These are phyloP conservation scores for Coccinonectria pachysandricola DNA, from an alignment of 2,329 filamentous ascomycete genomes.

Conservation along the genomic window DNA sequence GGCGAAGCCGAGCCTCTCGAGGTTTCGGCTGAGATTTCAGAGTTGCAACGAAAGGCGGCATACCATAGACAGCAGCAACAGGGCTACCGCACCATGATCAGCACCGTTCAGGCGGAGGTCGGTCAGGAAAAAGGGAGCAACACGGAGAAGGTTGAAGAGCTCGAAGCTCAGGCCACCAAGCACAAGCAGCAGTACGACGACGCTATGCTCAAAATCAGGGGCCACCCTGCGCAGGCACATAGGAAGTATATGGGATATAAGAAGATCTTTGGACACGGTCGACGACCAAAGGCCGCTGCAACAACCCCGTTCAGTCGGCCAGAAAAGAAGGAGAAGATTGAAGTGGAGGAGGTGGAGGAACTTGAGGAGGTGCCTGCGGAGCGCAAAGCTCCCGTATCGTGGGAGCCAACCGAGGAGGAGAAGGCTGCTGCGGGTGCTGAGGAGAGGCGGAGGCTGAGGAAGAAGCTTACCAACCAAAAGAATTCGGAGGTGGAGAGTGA, in stretches of 20 bases:
- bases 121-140: slow-evolving; percentile 3
- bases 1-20: slow-evolving; percentile 7
- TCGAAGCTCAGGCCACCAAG: slow-evolving; percentile 15
- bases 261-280: slow-evolving; percentile 19
- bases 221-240: slow-evolving; percentile 13
- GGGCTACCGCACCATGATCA: slow-evolving; percentile 17
- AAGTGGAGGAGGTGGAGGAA: not conserved
- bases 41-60: slow-evolving; percentile 18
- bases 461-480: slow-evolving; percentile 2
- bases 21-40: slow-evolving; percentile 13
- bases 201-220: slow-evolving; percentile 21
- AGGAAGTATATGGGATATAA: slow-evolving; percentile 20
- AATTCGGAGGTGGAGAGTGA: slow-evolving; percentile 5
- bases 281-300: slow-evolving; percentile 8
- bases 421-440: slow-evolving; percentile 5
- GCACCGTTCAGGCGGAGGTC: slow-evolving; percentile 8
- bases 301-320: slow-evolving; percentile 10
- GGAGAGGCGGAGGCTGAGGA: slow-evolving; percentile 3
- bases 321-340: not conserved
- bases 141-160: slow-evolving; percentile 10
- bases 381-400: slow-evolving; percentile 1
- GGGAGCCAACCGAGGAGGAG: slow-evolving; percentile 6
- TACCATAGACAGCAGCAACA: slow-evolving; percentile 22
- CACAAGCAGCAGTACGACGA: slow-evolving; percentile 17
- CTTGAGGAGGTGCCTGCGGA: slow-evolving; percentile 1